phyloP scores from a whole-genome alignment of 805 yeast species.

The Cyberlindnera misumaiensis region DNA sequence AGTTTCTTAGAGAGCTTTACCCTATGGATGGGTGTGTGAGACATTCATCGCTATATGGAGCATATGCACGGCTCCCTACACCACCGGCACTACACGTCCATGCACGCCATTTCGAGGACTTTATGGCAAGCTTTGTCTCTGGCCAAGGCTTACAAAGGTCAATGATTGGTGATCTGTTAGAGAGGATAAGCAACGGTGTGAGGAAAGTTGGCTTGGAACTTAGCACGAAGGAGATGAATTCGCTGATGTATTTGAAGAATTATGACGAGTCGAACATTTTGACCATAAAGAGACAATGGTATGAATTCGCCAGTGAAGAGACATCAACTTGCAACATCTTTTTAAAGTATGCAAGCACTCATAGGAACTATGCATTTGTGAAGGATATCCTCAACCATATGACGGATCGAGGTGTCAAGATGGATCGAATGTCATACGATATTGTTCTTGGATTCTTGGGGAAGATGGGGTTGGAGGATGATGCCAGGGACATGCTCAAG shows the following conservation, averaged over 20 bases:
- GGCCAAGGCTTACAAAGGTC: conserved; percentile 9
- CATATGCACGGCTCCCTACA: conserved; percentile 25
- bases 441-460: conserved; percentile 16
- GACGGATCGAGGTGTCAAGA: conserved; percentile 9
- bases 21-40: conserved; percentile 7
- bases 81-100: conserved; percentile 27
- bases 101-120: conserved; percentile 25
- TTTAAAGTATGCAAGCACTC: conserved; percentile 20
- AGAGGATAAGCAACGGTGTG: conserved; percentile 16
- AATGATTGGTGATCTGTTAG: neutral
- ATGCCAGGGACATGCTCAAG: neutral
- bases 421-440: conserved; percentile 27
- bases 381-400: conserved; percentile 16
- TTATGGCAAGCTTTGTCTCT: conserved; percentile 18
- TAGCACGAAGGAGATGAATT: conserved; percentile 24
- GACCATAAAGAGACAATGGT: conserved; percentile 7
- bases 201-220: conserved; percentile 23
- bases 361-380: conserved; percentile 9
- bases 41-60: conserved; percentile 14
- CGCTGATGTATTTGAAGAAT: conserved; percentile 15
- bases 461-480: conserved; percentile 1
- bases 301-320: neutral
- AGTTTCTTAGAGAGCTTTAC: conserved; percentile 18
- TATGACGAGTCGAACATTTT: conserved; percentile 7
- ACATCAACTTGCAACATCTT: conserved; percentile 23